Conservation (phyloP, 345 rosid species). For the Salix udensis region DNA sequence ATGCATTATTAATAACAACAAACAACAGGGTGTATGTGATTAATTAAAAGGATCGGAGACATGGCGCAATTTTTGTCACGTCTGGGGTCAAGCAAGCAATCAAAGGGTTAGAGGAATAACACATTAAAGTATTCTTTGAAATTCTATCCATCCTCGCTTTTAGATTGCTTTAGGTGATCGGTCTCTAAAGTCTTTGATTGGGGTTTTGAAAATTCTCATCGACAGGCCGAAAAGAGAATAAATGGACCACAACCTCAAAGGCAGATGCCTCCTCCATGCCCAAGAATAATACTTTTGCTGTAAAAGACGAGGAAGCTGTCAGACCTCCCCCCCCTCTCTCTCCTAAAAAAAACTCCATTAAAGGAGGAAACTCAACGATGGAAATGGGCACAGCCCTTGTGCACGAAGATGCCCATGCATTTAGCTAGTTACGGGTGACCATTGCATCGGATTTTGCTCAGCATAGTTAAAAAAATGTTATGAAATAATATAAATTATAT, state of each 20-base stretch:
- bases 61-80: neutral
- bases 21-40: neutral
- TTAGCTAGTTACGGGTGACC: no score
- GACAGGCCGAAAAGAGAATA: conserved; percentile 7
- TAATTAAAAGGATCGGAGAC: neutral
- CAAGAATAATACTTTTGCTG: neutral
- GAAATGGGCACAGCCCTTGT: neutral
- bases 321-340: neutral
- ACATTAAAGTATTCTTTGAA: conserved; percentile 8
- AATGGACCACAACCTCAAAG: conserved; percentile 12
- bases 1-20: neutral
- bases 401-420: no score
- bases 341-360: neutral
- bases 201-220: conserved; percentile 5
- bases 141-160: conserved; percentile 23
- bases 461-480: no score
- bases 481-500: no score
- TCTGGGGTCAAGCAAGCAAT: neutral
- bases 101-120: conserved; percentile 7
- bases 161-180: conserved; percentile 6
- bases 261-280: neutral
- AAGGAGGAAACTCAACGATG: neutral
- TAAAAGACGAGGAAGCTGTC: neutral
- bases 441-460: neutral
- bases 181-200: conserved; percentile 16